Evolutionary conservation across 345 rosid genomes (phyloP).

Genomic region (Brassica nigra): DNA sequence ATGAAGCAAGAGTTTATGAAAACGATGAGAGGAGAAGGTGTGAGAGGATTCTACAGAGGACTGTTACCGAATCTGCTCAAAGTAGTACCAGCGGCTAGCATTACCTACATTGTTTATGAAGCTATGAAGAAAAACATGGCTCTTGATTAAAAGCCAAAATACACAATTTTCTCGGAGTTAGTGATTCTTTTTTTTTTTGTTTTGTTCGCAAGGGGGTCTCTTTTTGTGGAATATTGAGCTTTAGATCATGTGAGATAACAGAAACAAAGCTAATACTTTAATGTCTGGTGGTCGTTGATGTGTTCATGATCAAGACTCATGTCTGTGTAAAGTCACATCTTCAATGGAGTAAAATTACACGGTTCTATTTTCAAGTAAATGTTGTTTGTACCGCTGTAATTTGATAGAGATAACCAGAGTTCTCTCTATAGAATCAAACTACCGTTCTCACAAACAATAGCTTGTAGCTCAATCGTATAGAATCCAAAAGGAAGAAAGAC

Average conservation of each 20-base stretch:
- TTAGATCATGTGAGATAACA: slow-evolving; percentile 23
- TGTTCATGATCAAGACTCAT: slow-evolving; percentile 28
- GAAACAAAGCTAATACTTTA: slow-evolving; percentile 5
- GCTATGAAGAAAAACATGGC: slow-evolving; percentile 86
- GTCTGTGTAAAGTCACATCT: slow-evolving; percentile 22
- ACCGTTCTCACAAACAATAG: no score
- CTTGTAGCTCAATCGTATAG: no score
- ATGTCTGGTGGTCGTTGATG: slow-evolving; percentile 24
- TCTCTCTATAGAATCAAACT: no score
- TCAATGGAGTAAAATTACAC: not conserved
- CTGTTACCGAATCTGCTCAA: slow-evolving; percentile 90
- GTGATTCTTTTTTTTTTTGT: slow-evolving; percentile 18
- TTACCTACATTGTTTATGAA: slow-evolving; percentile 75
- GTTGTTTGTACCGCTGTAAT: not conserved
- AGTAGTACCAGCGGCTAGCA: slow-evolving; percentile 65
- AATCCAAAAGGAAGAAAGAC: no score
- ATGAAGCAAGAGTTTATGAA: slow-evolving; percentile 91
- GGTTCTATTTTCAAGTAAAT: not conserved
- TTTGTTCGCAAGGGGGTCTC: slow-evolving; percentile 18
- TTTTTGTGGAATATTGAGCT: slow-evolving; percentile 16
- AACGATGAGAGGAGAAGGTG: slow-evolving; percentile 77
- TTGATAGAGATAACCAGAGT: no score
- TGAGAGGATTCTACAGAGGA: slow-evolving; percentile 93
- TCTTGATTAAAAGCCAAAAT: slow-evolving; percentile 50
- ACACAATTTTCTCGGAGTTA: slow-evolving; percentile 23